Base-by-base conservation (phyloP, 1,139 yeast genomes). In the Dujonia santamariae region DNA sequence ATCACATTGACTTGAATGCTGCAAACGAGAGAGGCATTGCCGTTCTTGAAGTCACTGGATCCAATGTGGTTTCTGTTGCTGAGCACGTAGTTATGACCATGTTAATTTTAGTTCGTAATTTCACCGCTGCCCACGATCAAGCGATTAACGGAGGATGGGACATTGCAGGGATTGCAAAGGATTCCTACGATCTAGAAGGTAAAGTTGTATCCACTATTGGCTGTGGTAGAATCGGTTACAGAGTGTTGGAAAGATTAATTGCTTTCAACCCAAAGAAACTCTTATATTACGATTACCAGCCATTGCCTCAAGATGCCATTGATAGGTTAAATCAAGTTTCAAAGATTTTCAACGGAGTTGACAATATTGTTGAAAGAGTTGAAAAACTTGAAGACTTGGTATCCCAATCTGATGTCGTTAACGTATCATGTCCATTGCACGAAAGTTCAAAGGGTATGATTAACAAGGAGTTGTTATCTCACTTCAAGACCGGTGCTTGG, bases 51-150 rank as follows among this genome's bases (percentile, higher is more conserved):
- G 94, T 84, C 37, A 85, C 95, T 23, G 94, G 94, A 4, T 80
- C 90, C 35, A 84, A 85, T 53, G 90, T 84, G 32, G 76, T 72
- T 17, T 80, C 90, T 4, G 94, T 85, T 29, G 90, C 94, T 7
- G 95, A 85, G 59, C 94, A 84, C 50, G 92, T 77, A 29, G 56
- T 85, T 33, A 78, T 84, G 84, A 79, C 86, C 33, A 84, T 84
- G 48, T 67, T 85, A 50, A 72, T 72, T 26, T 69, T 85, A 51
- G 81, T 85, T 30, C 74, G 90, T 53, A 85, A 84, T 72, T 84
- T 80, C 56, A 83, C 80, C 38, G 88, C 88, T 29, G 84, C 90
- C 19, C 90, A 84, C 55, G 75, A 79, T 36, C 86, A 80, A 57
- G 78, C 82, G 36, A 50, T 72, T 36, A 49, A 55, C 29, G 81